These are phyloP conservation scores for Colletotrichum shisoi DNA, from an alignment of 2,329 filamentous ascomycete species.

Conservation along the genomic window DNA sequence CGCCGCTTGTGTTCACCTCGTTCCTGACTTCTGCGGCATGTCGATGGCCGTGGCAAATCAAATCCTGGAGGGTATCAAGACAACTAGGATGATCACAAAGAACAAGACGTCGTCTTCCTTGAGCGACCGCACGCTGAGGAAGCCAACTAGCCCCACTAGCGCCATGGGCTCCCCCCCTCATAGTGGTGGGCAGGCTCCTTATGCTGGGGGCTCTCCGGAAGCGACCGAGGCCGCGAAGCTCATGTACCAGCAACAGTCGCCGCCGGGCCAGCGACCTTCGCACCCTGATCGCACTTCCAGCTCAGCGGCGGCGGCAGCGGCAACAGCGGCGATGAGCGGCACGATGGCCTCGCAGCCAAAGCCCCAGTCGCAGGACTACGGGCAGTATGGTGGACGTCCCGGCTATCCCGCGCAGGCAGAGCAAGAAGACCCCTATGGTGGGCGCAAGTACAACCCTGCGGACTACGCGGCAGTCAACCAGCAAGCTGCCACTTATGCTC, in stretches of 20 bases:
- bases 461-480: constrained; percentile 73
- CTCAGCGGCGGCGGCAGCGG: constrained; percentile 63
- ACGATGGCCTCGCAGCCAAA: constrained; percentile 50
- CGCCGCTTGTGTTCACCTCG: constrained; percentile 88
- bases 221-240: constrained; percentile 70
- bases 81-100: constrained; percentile 74
- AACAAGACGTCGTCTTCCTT: constrained; percentile 63
- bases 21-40: constrained; percentile 99
- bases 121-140: constrained; percentile 72
- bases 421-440: constrained; percentile 51
- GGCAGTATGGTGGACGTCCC: constrained; percentile 47
- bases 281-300: constrained; percentile 64
- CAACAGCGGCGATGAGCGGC: constrained; percentile 65
- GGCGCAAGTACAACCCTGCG: constrained; percentile 76
- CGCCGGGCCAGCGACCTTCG: constrained; percentile 53
- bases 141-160: constrained; percentile 56
- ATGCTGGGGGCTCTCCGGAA: constrained; percentile 51
- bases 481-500: constrained; percentile 62
- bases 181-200: constrained; percentile 40
- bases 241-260: constrained; percentile 65
- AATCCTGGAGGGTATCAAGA: constrained; percentile 85
- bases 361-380: constrained; percentile 46
- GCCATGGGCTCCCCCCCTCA: constrained; percentile 46
- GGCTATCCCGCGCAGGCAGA: constrained; percentile 42
- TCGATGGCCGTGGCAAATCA: constrained; percentile 97